Evolutionary conservation across 768 basidiomycete genomes (phyloP), one percentile per base, ranked within the genome.

Genomic region (Auricularia cornea): DNA sequence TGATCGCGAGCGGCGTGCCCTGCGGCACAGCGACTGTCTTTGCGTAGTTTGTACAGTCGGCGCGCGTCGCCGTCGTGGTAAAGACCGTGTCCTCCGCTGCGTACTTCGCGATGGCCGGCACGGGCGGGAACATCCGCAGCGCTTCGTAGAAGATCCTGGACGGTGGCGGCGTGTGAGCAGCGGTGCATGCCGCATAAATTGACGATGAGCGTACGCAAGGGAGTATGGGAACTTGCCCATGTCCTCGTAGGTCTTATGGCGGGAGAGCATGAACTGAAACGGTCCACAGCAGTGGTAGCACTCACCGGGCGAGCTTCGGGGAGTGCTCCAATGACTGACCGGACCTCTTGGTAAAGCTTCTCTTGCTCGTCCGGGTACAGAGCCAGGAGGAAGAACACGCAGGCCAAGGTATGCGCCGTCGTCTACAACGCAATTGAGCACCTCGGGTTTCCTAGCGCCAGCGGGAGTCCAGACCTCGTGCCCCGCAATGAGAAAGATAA

Each of bases 401-500:
- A 82, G 1, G 81, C 77, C 1, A 84, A 73, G 0, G 76, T 76
- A 64, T 80, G 76, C 1, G 83, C 81, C 1, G 82, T 82, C 2
- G 81, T 84, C 71, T 83, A 18, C 23, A 48, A 48, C 16, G 12
- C 10, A 48, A 14, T 10, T 14, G 44, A 48, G 44, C 20, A 12
- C 6, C 44, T 10, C 16, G 10, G 6, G 44, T 23, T 20, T 48
- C 23, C 20, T 5, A 48, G 20, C 44, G 20, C 23, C 20, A 12
- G 23, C 3, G 20, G 44, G 44, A 48, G n/a, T n/a, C 20, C 16
- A 6, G 5, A 48, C 44, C 44, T 48, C 44, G 23, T 48, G 44
- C 20, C 44, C 44, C 1, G 44, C 44, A 6, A 48, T 48, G 44
- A 48, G 44, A 18, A 48, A 48, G 6, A 48, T 48, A 18, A 48